phyloP scores from a whole-genome alignment of 179 eudicot species.

The Silene noctiflora region DNA sequence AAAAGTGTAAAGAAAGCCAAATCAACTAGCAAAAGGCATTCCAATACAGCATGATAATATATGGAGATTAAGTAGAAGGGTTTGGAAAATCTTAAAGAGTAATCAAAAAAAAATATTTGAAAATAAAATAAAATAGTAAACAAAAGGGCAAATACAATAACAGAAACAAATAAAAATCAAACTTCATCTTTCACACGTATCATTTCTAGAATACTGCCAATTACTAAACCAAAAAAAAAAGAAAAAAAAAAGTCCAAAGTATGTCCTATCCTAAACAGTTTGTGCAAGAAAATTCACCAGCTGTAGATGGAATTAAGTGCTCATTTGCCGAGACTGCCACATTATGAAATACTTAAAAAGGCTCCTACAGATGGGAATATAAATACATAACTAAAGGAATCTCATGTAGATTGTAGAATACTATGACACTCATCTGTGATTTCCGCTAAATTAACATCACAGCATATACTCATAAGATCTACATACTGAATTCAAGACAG shows the following conservation, averaged over 20 bases:
- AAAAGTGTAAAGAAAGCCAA: too few relatives aligned
- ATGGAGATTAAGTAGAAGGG: too few relatives aligned
- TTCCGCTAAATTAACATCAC: not conserved
- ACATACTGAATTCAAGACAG: not conserved
- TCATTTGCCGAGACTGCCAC: not conserved
- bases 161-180: not conserved
- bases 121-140: too few relatives aligned
- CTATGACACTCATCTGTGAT: constrained; percentile 7
- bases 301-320: not conserved
- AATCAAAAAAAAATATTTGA: too few relatives aligned
- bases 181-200: too few relatives aligned
- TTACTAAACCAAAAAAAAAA: not conserved
- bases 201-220: not conserved
- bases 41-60: too few relatives aligned
- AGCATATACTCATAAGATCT: constrained; percentile 2
- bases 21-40: too few relatives aligned
- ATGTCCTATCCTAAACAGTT: not conserved
- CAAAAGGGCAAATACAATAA: too few relatives aligned
- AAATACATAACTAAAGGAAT: not conserved
- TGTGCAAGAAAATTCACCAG: constrained; percentile 1
- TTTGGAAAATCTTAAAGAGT: too few relatives aligned
- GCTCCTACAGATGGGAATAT: not conserved
- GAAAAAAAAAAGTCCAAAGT: not conserved
- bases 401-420: not conserved
- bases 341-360: not conserved